phyloP scores from a whole-genome alignment of 2,329 filamentous ascomycete genomes.

The Diaporthe caulivora region DNA sequence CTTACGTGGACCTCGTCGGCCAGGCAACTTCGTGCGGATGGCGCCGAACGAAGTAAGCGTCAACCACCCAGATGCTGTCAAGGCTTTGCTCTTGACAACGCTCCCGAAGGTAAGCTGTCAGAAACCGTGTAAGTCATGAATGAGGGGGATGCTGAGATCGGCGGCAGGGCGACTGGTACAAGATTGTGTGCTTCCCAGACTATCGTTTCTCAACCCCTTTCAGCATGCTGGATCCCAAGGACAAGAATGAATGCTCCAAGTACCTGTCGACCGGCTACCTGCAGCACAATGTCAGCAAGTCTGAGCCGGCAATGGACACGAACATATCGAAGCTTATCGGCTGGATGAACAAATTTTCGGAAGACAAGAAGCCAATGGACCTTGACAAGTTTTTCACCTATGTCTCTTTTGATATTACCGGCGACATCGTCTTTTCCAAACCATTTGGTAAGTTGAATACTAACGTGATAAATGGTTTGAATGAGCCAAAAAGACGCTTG shows the following conservation, averaged over 20 bases:
- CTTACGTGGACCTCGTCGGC: not conserved
- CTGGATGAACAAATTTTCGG: conserved; percentile 41
- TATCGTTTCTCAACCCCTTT: conserved; percentile 55
- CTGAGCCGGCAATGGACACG: conserved; percentile 39
- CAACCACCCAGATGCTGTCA: conserved; percentile 55
- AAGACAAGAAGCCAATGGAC: conserved; percentile 39
- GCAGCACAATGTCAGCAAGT: conserved; percentile 47
- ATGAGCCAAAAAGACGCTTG: not conserved
- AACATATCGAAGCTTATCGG: conserved; percentile 39
- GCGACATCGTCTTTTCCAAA: conserved; percentile 49
- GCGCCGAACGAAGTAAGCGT: conserved; percentile 58
- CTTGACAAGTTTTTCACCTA: conserved; percentile 44
- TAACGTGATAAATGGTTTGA: conserved; percentile 39
- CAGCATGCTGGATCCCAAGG: conserved; percentile 51
- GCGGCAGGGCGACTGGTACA: conserved; percentile 48
- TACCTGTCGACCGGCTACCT: conserved; percentile 49
- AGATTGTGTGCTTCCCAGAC: conserved; percentile 54
- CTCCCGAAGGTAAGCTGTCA: conserved; percentile 49
- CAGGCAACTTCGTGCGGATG: conserved; percentile 57
- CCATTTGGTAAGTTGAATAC: conserved; percentile 40
- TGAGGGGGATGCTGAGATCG: too few species aligned
- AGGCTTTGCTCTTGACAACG: conserved; percentile 51
- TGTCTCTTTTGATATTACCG: conserved; percentile 50
- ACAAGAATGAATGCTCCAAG: conserved; percentile 49
- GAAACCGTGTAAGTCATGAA: too few species aligned